Conservation (phyloP, 2,329 filamentous ascomycete species). For the Chaetothyriales sp. region DNA sequence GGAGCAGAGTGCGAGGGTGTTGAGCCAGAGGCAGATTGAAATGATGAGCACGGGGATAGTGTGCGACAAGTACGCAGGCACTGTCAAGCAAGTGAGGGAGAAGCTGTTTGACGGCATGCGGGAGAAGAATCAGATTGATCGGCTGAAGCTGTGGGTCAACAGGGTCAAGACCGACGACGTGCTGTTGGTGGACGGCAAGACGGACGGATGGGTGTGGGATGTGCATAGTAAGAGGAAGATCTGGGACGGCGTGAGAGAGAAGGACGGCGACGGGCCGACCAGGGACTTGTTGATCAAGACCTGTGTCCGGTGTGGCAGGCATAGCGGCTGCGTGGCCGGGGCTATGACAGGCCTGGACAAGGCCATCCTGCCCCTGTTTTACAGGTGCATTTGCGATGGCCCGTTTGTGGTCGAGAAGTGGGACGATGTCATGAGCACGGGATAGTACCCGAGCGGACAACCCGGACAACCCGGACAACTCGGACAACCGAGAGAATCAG, state of each 20-base stretch:
- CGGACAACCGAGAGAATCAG: no score
- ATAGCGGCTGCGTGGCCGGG: constrained; percentile 15
- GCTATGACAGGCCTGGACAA: constrained; percentile 10
- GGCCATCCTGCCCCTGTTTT: constrained; percentile 9
- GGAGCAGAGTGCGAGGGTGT: constrained; percentile 31
- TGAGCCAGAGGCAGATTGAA: constrained; percentile 11
- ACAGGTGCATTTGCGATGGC: constrained; percentile 18
- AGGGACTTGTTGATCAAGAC: constrained; percentile 10
- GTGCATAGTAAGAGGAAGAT: constrained; percentile 15
- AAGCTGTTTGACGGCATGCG: constrained; percentile 47
- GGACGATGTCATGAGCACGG: constrained; percentile 1
- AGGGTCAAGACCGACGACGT: constrained; percentile 11
- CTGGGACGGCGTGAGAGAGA: constrained; percentile 7
- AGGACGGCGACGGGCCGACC: background rate
- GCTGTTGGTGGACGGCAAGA: constrained; percentile 39
- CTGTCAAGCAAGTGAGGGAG: constrained; percentile 52
- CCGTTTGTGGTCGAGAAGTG: constrained; percentile 14
- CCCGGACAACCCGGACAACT: no score
- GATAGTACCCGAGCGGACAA: background rate
- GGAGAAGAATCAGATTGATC: constrained; percentile 48
- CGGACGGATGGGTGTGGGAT: constrained; percentile 9
- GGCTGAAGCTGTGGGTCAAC: constrained; percentile 43
- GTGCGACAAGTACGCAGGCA: constrained; percentile 22
- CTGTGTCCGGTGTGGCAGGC: constrained; percentile 17
- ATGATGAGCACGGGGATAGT: constrained; percentile 18